Evolutionary conservation across 1,139 yeast species (phyloP).

Genomic region (Yamadazyma oceani): DNA sequence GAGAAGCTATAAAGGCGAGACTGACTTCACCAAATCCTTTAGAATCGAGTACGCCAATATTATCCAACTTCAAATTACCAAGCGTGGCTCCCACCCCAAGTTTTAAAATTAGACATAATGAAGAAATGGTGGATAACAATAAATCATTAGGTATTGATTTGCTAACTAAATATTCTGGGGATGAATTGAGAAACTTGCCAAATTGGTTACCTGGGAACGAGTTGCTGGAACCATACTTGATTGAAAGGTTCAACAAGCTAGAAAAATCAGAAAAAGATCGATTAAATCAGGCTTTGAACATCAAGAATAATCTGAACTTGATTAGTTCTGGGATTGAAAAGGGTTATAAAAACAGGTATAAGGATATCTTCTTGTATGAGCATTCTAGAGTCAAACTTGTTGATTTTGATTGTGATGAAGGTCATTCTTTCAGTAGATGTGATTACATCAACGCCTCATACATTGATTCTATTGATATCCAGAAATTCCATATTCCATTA

Average conservation of each 20-base stretch:
- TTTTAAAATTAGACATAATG: constrained; percentile 45
- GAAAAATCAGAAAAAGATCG: constrained; percentile 35
- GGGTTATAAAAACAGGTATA: constrained; percentile 75
- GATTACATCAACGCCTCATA: constrained; percentile 29
- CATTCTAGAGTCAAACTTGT: constrained; percentile 66
- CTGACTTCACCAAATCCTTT: constrained; percentile 8
- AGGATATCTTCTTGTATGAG: constrained; percentile 80
- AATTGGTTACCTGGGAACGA: constrained; percentile 15
- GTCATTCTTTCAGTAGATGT: constrained; percentile 10
- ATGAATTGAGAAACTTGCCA: constrained; percentile 13
- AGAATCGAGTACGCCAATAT: constrained; percentile 18
- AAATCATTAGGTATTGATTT: constrained; percentile 15
- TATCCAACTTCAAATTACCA: constrained; percentile 18
- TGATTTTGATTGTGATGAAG: constrained; percentile 18
- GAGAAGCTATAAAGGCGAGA: constrained; percentile 9
- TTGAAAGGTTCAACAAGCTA: constrained; percentile 24
- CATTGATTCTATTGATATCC: constrained; percentile 25
- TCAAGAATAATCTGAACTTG: constrained; percentile 12
- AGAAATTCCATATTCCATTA: no score
- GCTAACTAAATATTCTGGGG: constrained; percentile 7
- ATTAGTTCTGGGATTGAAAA: constrained; percentile 63
- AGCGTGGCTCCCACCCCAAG: constrained; percentile 10
- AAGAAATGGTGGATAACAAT: constrained; percentile 26
- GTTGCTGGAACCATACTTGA: constrained; percentile 12
- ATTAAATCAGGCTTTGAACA: constrained; percentile 29